These are phyloP conservation scores for Jackrogersella multiformis DNA, from an alignment of 495 filamentous ascomycete species.

Conservation along the genomic window DNA sequence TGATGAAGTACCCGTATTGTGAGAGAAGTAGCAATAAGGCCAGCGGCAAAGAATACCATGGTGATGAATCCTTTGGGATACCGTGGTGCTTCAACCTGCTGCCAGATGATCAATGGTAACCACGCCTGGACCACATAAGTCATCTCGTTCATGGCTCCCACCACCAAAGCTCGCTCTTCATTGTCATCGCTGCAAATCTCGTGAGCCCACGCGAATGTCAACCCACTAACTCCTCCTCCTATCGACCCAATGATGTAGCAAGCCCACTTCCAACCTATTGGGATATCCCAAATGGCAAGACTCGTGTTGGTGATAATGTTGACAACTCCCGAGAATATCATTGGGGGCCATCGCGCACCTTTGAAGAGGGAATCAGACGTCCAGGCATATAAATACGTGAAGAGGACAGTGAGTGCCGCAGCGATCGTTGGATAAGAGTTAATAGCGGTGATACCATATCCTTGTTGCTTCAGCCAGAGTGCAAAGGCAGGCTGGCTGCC, in stretches of 20 bases:
- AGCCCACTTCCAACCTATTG: constrained; percentile 57
- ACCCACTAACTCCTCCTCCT: constrained; percentile 47
- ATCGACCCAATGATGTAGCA: constrained; percentile 59
- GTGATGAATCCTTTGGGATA: constrained; percentile 59
- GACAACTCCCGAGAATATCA: constrained; percentile 52
- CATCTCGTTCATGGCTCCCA: constrained; percentile 55
- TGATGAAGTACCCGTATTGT: constrained; percentile 53
- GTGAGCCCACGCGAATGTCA: constrained; percentile 62
- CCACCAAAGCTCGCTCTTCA: constrained; percentile 64
- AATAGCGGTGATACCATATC: constrained; percentile 47
- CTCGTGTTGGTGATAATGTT: constrained; percentile 54
- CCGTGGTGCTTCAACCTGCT: constrained; percentile 56
- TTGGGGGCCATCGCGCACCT: constrained; percentile 65
- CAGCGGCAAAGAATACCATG: constrained; percentile 50
- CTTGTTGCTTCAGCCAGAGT: constrained; percentile 51
- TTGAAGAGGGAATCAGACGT: constrained; percentile 60
- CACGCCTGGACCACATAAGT: constrained; percentile 55
- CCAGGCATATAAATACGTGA: constrained; percentile 55
- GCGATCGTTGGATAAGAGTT: constrained; percentile 59
- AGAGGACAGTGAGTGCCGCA: constrained; percentile 55
- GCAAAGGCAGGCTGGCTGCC: constrained; percentile 49
- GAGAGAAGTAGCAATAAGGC: constrained; percentile 50
- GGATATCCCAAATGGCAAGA: constrained; percentile 55
- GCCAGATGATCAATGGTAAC: constrained; percentile 59
- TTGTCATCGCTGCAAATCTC: constrained; percentile 62